Conservation (phyloP, 2,329 filamentous ascomycete genomes). For the Penicillium sp. region DNA sequence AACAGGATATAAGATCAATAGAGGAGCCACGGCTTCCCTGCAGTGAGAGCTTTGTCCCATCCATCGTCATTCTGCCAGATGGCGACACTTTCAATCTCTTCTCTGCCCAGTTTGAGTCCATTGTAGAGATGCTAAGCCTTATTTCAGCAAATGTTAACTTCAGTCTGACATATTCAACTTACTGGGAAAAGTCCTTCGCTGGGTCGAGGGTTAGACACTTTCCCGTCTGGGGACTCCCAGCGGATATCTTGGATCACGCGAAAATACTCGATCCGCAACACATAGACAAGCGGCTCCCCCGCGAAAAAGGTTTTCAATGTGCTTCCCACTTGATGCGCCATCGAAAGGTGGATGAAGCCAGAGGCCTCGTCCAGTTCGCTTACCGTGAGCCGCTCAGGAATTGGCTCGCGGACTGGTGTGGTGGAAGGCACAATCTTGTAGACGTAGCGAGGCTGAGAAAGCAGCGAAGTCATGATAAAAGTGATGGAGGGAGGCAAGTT, state of each 20-base stretch:
- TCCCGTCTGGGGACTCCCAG: slow-evolving; percentile 39
- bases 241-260: slow-evolving; percentile 27
- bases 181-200: slow-evolving; percentile 41
- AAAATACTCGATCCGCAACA: slow-evolving; percentile 36
- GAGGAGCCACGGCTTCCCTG: slow-evolving; percentile 36
- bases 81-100: slow-evolving; percentile 37
- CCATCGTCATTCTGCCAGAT: slow-evolving; percentile 37
- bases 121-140: slow-evolving; percentile 37
- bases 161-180: slow-evolving; percentile 11
- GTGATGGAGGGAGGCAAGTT: neutral
- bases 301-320: slow-evolving; percentile 39
- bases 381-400: slow-evolving; percentile 35
- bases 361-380: slow-evolving; percentile 36
- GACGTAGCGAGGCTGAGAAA: slow-evolving; percentile 29
- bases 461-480: slow-evolving; percentile 12
- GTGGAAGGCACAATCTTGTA: slow-evolving; percentile 41
- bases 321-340: slow-evolving; percentile 35
- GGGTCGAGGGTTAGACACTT: slow-evolving; percentile 34
- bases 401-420: slow-evolving; percentile 32
- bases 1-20: slow-evolving; percentile 19
- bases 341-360: slow-evolving; percentile 40
- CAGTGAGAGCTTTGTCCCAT: slow-evolving; percentile 35
- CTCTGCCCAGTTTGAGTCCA: slow-evolving; percentile 34
- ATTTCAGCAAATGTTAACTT: neutral
- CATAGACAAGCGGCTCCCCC: slow-evolving; percentile 35